Conservation (phyloP, 495 filamentous ascomycete species). For the Neurospora intermedia region DNA sequence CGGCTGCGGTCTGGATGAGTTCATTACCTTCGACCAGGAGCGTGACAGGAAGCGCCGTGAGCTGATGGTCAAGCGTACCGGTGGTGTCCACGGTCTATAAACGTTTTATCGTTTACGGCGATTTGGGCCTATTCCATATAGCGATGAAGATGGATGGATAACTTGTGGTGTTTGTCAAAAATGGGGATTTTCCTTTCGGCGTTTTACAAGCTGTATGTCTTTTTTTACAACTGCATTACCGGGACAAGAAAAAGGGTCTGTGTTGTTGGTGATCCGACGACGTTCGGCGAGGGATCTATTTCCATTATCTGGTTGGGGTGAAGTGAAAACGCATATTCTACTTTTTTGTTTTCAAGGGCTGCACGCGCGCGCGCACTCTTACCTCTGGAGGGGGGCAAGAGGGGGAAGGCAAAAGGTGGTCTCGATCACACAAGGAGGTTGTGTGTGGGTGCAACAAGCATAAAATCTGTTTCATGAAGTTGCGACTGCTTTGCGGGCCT, state of each 20-base stretch:
- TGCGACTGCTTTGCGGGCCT: slow-evolving; percentile 5
- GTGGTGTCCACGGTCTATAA: slow-evolving; percentile 36
- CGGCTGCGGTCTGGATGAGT: slow-evolving; percentile 82
- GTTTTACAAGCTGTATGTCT: not conserved
- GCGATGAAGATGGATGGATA: not conserved
- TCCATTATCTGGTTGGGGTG: not conserved
- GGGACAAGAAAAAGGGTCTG: slow-evolving; percentile 8
- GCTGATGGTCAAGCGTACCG: slow-evolving; percentile 59
- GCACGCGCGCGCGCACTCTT: not conserved
- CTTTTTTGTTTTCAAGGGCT: not conserved
- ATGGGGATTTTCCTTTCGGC: slow-evolving; percentile 6
- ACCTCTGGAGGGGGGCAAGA: not conserved
- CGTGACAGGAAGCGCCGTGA: slow-evolving; percentile 57
- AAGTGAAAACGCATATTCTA: not conserved
- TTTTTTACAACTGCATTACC: slow-evolving; percentile 6
- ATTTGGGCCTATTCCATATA: not conserved
- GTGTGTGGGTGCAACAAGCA: not conserved
- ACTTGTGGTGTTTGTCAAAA: not conserved
- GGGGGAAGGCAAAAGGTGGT: not conserved
- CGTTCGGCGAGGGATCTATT: slow-evolving; percentile 8
- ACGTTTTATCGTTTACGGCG: not conserved
- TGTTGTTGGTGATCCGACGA: slow-evolving; percentile 1
- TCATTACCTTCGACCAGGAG: slow-evolving; percentile 77
- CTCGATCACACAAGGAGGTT: not conserved
- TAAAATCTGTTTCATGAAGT: not conserved